Percentiles rank a stretch among this genome's conserved stretches.
These are phyloP conservation scores for Trametes cinnabarina DNA, from an alignment of 768 basidiomycete genomes.

Conservation along the genomic window DNA sequence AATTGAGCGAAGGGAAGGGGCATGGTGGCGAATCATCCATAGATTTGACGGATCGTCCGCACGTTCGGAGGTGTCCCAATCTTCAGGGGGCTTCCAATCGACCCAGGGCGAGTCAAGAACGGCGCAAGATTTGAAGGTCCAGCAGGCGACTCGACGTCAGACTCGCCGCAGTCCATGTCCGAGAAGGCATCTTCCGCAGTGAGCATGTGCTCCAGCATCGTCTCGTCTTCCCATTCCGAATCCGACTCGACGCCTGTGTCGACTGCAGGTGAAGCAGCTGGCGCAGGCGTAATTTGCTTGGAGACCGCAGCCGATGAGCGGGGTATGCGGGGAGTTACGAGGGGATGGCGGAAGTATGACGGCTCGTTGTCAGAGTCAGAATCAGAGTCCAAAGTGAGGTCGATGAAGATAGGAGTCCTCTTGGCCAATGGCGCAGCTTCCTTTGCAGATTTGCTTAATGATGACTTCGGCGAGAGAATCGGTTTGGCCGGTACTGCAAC, in stretches of 20 bases:
- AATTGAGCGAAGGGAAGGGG: background rate
- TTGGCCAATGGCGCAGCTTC: conserved; percentile 1
- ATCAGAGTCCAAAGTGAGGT: conserved; percentile 19
- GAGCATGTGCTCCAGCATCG: conserved; percentile 21
- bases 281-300: conserved; percentile 6
- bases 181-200: conserved; percentile 7
- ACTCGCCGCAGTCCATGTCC: conserved; percentile 20
- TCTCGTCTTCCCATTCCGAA: conserved; percentile 17
- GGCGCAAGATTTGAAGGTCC: background rate
- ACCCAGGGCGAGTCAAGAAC: background rate
- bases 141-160: conserved; percentile 9
- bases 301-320: conserved; percentile 1
- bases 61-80: background rate
- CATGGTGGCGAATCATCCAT: background rate
- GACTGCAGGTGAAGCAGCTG: background rate
- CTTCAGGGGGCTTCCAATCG: background rate
- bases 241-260: background rate
- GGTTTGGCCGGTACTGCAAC: background rate
- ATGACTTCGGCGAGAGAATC: background rate
- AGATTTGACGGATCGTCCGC: background rate
- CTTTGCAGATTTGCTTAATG: background rate
- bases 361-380: conserved; percentile 7
- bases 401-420: conserved; percentile 15
- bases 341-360: conserved; percentile 7
- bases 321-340: conserved; percentile 15